phyloP scores from a whole-genome alignment of 1,284 basidiomycete species.

The Stereum hirsutum region DNA sequence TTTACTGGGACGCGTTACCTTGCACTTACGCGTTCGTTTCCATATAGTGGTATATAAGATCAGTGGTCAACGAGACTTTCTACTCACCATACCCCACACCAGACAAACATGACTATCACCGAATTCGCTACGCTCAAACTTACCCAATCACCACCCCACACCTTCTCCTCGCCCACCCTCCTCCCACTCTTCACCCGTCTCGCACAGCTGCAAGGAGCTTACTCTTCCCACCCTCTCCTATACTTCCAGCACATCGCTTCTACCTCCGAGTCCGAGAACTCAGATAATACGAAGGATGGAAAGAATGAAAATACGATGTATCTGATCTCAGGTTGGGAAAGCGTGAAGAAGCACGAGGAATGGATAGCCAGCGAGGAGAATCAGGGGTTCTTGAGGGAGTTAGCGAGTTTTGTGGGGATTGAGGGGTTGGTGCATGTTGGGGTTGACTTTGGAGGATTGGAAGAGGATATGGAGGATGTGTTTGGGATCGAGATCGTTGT shows the following conservation, averaged over 20 bases:
- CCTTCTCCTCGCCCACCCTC: constrained; percentile 9
- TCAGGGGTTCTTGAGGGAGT: constrained; percentile 24
- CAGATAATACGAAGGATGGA: too few relatives aligned
- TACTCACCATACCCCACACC: too few relatives aligned
- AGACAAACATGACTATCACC: constrained; percentile 18
- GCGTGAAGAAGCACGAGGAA: constrained; percentile 27
- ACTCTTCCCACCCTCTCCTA: constrained; percentile 28
- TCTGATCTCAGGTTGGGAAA: constrained; percentile 35
- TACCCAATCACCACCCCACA: constrained; percentile 8
- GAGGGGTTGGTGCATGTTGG: constrained; percentile 29
- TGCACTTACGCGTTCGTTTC: too few relatives aligned
- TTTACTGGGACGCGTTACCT: too few relatives aligned
- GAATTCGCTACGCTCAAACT: constrained; percentile 17
- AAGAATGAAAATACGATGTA: too few relatives aligned
- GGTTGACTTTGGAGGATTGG: constrained; percentile 11
- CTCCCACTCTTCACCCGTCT: constrained; percentile 16
- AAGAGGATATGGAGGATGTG: not conserved
- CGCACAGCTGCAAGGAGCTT: constrained; percentile 24
- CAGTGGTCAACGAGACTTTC: too few relatives aligned
- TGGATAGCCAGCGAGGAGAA: constrained; percentile 35
- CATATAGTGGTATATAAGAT: too few relatives aligned
- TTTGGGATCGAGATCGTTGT: not conserved
- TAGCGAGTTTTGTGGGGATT: constrained; percentile 23
- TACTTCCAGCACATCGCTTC: constrained; percentile 23
- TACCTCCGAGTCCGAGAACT: constrained; percentile 11